These are phyloP conservation scores for Wickerhamomyces canadensis DNA, from an alignment of 805 yeast species.

Conservation along the genomic window DNA sequence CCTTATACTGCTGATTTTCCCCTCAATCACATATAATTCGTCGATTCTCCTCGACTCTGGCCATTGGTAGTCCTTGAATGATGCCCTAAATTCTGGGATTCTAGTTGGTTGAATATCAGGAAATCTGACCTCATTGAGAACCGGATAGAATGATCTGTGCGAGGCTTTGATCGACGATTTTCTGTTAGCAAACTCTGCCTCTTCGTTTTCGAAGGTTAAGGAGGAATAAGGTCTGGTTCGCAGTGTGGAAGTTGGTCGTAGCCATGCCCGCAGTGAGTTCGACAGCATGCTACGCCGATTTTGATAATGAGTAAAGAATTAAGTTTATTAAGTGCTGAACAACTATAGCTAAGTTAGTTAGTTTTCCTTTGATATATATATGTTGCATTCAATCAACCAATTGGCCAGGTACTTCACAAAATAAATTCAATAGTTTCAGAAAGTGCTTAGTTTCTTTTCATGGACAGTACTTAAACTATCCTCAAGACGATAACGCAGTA, in stretches of 20 bases:
- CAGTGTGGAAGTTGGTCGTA: not conserved
- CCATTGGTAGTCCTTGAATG: slow-evolving; percentile 24
- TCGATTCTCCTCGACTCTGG: slow-evolving; percentile 20
- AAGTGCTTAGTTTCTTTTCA: slow-evolving; percentile 19
- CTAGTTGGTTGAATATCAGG: slow-evolving; percentile 20
- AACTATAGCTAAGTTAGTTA: too few species aligned
- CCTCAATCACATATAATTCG: slow-evolving; percentile 32
- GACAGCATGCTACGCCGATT: too few species aligned
- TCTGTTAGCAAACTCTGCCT: slow-evolving; percentile 21
- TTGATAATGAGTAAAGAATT: too few species aligned
- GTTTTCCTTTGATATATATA: too few species aligned
- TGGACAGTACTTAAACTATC: slow-evolving; percentile 27
- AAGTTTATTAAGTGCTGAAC: too few species aligned
- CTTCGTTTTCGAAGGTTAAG: slow-evolving; percentile 15
- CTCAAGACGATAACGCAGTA: slow-evolving; percentile 32
- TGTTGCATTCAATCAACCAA: not conserved
- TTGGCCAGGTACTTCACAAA: not conserved
- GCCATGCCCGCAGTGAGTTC: not conserved
- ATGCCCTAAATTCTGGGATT: slow-evolving; percentile 33
- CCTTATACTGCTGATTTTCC: slow-evolving; percentile 54
- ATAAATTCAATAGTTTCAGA: slow-evolving; percentile 1
- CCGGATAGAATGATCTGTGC: slow-evolving; percentile 21
- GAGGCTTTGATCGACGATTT: slow-evolving; percentile 11
- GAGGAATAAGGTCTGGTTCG: slow-evolving; percentile 7
- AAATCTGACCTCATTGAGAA: slow-evolving; percentile 12